Evolutionary conservation across 2,329 filamentous ascomycete species (phyloP).

Genomic region (Pseudocercospora pini-densiflorae): DNA sequence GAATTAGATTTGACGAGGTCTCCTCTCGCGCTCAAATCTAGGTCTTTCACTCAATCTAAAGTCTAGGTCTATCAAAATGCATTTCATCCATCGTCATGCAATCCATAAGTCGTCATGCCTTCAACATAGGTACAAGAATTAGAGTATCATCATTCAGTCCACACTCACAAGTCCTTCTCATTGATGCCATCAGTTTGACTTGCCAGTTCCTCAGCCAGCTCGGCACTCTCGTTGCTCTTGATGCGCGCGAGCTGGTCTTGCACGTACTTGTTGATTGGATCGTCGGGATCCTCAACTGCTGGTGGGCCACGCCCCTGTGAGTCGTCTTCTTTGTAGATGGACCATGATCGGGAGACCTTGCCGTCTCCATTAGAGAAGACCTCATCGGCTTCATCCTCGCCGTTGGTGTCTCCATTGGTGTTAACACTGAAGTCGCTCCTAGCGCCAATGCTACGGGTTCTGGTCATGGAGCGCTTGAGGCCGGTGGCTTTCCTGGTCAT

Average conservation of each 20-base stretch:
- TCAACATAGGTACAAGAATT: neutral
- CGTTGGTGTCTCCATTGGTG: conserved; percentile 40
- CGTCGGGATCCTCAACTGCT: conserved; percentile 44
- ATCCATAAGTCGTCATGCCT: neutral
- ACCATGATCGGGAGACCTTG: conserved; percentile 43
- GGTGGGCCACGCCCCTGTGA: conserved; percentile 38
- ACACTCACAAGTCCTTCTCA: conserved; percentile 19
- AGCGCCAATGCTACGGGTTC: conserved; percentile 74
- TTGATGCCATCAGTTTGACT: conserved; percentile 48
- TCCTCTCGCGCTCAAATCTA: neutral
- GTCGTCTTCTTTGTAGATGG: conserved; percentile 60
- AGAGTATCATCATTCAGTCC: neutral
- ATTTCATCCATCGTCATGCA: neutral
- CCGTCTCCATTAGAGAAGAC: conserved; percentile 29
- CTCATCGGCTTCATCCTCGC: conserved; percentile 43
- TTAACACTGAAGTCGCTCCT: conserved; percentile 71
- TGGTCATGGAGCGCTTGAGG: conserved; percentile 36
- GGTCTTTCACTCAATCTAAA: neutral
- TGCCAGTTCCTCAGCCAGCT: conserved; percentile 67
- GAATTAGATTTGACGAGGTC: neutral
- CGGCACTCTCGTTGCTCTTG: conserved; percentile 60
- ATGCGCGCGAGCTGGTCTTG: conserved; percentile 78
- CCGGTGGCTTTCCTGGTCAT: conserved; percentile 66
- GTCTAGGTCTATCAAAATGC: neutral
- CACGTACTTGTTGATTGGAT: conserved; percentile 80